phyloP scores from a whole-genome alignment of 176 grass and related monocot species.

The Rhynchospora tenuis region DNA sequence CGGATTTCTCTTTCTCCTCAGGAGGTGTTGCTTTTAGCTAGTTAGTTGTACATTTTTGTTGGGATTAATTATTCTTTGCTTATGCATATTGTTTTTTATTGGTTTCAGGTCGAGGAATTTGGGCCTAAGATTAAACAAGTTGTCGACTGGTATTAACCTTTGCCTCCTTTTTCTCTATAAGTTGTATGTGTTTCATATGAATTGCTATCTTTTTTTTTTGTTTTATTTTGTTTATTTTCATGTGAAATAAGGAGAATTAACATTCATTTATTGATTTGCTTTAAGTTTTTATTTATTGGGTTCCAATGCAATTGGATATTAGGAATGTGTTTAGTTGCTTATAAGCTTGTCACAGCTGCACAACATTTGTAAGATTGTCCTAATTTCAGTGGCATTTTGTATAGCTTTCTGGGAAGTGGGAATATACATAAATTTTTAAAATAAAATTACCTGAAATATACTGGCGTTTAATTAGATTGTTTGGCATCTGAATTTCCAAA shows the following conservation, averaged over 20 bases:
- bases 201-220: no score
- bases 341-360: background rate
- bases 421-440: background rate
- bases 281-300: background rate
- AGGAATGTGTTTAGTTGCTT: background rate
- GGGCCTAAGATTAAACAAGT: conserved; percentile 75
- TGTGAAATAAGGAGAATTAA: background rate
- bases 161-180: background rate
- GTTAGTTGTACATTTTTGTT: background rate
- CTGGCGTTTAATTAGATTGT: background rate
- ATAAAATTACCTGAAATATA: background rate
- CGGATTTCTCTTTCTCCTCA: conserved; percentile 70
- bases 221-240: background rate
- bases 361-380: background rate
- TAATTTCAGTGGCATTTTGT: background rate
- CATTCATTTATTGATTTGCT: background rate
- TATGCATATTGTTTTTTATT: conserved; percentile 5
- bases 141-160: conserved; percentile 44
- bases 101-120: conserved; percentile 50
- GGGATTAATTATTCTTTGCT: conserved; percentile 15
- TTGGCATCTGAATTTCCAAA: background rate
- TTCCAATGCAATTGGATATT: background rate
- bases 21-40: conserved; percentile 28
- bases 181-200: background rate
- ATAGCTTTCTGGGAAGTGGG: background rate